Evolutionary conservation across 2,329 filamentous ascomycete genomes (phyloP).

Genomic region (Mycosphaerella sp.): DNA sequence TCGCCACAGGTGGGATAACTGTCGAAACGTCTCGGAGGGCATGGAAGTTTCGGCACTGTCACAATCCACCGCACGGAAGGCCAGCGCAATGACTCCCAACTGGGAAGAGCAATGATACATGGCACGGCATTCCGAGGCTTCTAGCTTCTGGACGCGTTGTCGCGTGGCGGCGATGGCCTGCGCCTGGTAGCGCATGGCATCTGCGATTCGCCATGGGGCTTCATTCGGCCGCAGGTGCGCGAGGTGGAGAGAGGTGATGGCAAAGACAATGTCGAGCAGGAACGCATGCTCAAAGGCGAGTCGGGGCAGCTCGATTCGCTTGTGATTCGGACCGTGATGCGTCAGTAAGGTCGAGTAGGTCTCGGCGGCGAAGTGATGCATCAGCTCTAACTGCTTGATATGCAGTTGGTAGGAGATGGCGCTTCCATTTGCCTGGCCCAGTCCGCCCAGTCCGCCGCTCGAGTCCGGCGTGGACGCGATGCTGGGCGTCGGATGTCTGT

Average conservation of each 20-base stretch:
- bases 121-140: slow-evolving; percentile 14
- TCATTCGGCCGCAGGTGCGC: slow-evolving; percentile 15
- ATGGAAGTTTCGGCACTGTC: slow-evolving; percentile 4
- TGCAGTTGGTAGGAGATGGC: slow-evolving; percentile 7
- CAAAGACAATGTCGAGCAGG: slow-evolving; percentile 22
- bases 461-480: slow-evolving; percentile 13
- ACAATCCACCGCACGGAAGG: slow-evolving; percentile 14
- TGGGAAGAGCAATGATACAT: slow-evolving; percentile 18
- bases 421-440: slow-evolving; percentile 6
- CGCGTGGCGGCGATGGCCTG: slow-evolving; percentile 16
- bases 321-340: neutral
- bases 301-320: slow-evolving; percentile 17
- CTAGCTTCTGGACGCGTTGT: slow-evolving; percentile 11
- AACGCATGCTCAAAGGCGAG: slow-evolving; percentile 19
- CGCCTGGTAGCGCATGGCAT: slow-evolving; percentile 18
- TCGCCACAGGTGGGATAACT: slow-evolving; percentile 17
- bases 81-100: slow-evolving; percentile 17
- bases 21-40: slow-evolving; percentile 15
- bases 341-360: slow-evolving; percentile 16
- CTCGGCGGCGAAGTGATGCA: slow-evolving; percentile 21
- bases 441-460: neutral
- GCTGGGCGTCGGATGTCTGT: slow-evolving; percentile 13
- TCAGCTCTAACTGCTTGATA: slow-evolving; percentile 21
- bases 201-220: slow-evolving; percentile 11
- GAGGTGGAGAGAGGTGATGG: slow-evolving; percentile 21